A percentile compares a stretch with the other conserved stretches of the same genome.
Conservation (phyloP, 805 yeast species). For the Yarrowia deformans region DNA sequence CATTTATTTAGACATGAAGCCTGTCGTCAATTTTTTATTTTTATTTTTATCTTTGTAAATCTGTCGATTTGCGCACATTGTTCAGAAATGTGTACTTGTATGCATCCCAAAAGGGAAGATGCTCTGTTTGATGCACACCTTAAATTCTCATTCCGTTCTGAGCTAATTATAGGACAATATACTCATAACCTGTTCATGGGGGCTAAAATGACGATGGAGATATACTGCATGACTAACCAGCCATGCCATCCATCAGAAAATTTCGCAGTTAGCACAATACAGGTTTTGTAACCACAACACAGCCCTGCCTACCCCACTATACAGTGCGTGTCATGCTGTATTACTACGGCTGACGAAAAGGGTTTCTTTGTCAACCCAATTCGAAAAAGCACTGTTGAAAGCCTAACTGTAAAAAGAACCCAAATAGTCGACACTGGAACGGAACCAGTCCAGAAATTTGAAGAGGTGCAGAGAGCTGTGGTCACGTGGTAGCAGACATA, state of each 20-base stretch:
- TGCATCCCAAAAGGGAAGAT: slow-evolving; percentile 10
- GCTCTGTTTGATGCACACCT: not conserved
- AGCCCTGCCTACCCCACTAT: not conserved
- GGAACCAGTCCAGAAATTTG: no score
- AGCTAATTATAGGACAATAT: not conserved
- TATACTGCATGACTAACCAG: no score
- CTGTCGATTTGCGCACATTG: slow-evolving; percentile 25
- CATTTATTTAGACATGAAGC: no score
- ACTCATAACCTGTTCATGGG: not conserved
- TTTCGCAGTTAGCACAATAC: no score
- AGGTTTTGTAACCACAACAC: not conserved
- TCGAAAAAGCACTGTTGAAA: not conserved
- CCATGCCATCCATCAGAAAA: no score
- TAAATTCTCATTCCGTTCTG: slow-evolving; percentile 9
- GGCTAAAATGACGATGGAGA: not conserved
- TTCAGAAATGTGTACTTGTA: not conserved
- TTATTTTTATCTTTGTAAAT: not conserved
- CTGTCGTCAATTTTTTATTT: no score
- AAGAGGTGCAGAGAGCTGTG: no score
- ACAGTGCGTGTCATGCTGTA: slow-evolving; percentile 22
- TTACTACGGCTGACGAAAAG: slow-evolving; percentile 9
- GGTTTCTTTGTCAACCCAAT: not conserved
- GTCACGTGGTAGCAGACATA: no score
- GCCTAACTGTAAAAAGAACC: not conserved
- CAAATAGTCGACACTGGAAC: no score